Conservation (phyloP, 345 rosid species). For the Melastoma malabathricum region DNA sequence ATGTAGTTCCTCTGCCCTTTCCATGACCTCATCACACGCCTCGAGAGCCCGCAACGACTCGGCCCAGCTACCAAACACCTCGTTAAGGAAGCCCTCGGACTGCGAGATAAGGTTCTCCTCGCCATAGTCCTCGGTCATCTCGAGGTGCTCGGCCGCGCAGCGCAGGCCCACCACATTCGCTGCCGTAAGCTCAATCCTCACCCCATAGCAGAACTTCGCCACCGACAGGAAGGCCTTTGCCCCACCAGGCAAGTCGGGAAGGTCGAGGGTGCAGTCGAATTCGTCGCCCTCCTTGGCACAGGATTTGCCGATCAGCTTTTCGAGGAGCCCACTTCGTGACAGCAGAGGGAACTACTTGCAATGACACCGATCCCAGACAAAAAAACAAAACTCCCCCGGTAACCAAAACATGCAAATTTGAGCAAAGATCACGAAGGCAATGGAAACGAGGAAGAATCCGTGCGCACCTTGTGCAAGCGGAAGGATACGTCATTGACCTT, state of each 20-base stretch:
- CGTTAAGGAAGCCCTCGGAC: constrained; percentile 56
- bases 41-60: constrained; percentile 68
- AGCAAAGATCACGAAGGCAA: background rate
- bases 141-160: constrained; percentile 78
- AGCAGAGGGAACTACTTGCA: constrained; percentile 67
- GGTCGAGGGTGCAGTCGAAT: constrained; percentile 33
- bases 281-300: constrained; percentile 18
- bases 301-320: constrained; percentile 30
- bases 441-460: background rate
- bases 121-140: constrained; percentile 63
- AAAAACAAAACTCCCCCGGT: background rate
- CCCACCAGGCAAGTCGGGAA: constrained; percentile 83
- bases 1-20: constrained; percentile 62
- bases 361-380: constrained; percentile 3
- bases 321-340: constrained; percentile 60
- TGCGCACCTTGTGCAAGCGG: constrained; percentile 68
- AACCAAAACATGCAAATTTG: background rate
- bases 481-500: constrained; percentile 60
- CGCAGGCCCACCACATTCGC: constrained; percentile 50
- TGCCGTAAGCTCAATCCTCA: constrained; percentile 57
- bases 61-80: constrained; percentile 49
- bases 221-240: constrained; percentile 56
- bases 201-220: constrained; percentile 80
- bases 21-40: constrained; percentile 51
- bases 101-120: constrained; percentile 60